Percentiles rank a stretch among this genome's conserved stretches.
phyloP scores from a whole-genome alignment of 306 rosid genomes.

The Erythrophleum fordii region DNA sequence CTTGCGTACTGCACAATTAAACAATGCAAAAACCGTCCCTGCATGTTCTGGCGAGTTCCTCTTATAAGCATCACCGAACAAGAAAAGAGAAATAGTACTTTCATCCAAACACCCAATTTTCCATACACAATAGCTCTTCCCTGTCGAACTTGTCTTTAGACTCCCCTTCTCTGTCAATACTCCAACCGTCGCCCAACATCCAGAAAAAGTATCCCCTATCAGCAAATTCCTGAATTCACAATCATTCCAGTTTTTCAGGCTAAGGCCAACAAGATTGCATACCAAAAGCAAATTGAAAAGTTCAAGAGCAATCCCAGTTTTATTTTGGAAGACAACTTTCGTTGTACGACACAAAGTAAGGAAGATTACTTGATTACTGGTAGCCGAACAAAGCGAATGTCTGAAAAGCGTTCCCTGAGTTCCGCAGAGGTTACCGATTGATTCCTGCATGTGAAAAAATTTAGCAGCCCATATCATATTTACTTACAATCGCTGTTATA shows the following conservation, averaged over 20 bases:
- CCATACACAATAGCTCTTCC: conserved; percentile 77
- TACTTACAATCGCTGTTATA: not conserved
- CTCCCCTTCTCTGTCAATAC: conserved; percentile 80
- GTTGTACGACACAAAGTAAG: conserved; percentile 26
- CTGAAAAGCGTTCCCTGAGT: conserved; percentile 66
- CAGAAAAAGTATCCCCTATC: conserved; percentile 75
- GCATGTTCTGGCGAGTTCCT: conserved; percentile 59
- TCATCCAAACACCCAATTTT: conserved; percentile 83
- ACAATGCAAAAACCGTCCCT: conserved; percentile 74
- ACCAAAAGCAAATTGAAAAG: not conserved
- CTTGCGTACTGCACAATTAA: conserved; percentile 76
- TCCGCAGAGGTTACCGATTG: conserved; percentile 63
- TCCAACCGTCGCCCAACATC: conserved; percentile 89
- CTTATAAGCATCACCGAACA: conserved; percentile 92
- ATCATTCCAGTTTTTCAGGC: not conserved
- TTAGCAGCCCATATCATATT: not conserved
- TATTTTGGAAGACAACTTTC: not conserved
- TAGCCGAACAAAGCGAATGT: conserved; percentile 83
- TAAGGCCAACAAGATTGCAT: not conserved
- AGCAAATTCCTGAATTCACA: conserved; percentile 63
- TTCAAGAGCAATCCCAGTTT: not conserved
- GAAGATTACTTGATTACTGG: conserved; percentile 68
- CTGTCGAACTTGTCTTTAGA: conserved; percentile 67
- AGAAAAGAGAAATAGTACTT: conserved; percentile 66
- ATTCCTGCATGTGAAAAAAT: conserved; percentile 49